phyloP scores from a whole-genome alignment of 495 filamentous ascomycete species.

The Penicillium antarcticum region DNA sequence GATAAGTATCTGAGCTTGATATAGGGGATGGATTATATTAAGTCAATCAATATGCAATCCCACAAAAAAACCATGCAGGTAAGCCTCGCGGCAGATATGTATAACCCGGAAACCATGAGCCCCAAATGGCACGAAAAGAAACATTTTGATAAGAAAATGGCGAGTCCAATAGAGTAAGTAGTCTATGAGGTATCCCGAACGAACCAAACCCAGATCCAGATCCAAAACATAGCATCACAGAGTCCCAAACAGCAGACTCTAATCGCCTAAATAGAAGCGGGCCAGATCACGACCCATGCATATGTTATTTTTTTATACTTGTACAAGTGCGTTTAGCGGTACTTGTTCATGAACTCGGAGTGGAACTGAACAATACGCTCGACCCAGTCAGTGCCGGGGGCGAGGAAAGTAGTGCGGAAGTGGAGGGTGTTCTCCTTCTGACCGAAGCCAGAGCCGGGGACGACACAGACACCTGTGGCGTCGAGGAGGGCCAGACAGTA shows the following conservation, averaged over 20 bases:
- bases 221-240: neutral
- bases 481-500: slow-evolving; percentile 89
- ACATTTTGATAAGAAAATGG: neutral
- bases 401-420: slow-evolving; percentile 95
- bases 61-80: neutral
- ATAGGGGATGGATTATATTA: too few relatives aligned
- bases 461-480: slow-evolving; percentile 92
- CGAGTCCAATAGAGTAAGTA: slow-evolving; percentile 9
- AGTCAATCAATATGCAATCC: neutral
- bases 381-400: slow-evolving; percentile 94
- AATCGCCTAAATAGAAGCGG: neutral
- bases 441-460: slow-evolving; percentile 89
- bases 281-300: neutral
- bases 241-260: neutral
- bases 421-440: slow-evolving; percentile 89
- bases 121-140: neutral
- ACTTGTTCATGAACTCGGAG: slow-evolving; percentile 86
- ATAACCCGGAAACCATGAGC: neutral
- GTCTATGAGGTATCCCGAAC: slow-evolving; percentile 5
- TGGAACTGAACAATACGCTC: slow-evolving; percentile 87
- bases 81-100: too few relatives aligned
- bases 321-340: slow-evolving; percentile 30
- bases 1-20: too few relatives aligned
- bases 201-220: slow-evolving; percentile 1
- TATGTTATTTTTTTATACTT: neutral